Conservation (phyloP, 257 asterid species). For the Lycium ferocissimum region DNA sequence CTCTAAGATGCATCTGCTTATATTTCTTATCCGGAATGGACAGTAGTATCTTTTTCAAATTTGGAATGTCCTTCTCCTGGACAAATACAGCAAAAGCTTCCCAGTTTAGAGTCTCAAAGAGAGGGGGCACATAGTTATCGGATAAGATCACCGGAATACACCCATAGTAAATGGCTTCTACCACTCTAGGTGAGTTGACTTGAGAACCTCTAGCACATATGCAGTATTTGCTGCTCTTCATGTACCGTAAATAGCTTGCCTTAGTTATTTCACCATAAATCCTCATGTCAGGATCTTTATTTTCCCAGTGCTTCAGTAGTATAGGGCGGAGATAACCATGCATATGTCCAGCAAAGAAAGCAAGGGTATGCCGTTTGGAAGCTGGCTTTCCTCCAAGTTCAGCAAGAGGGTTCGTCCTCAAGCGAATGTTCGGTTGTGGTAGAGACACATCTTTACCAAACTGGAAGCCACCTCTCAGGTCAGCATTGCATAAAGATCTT, state of each 20-base stretch:
- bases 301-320: slow-evolving; percentile 51
- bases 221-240: slow-evolving; percentile 57
- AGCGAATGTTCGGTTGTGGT: slow-evolving; percentile 46
- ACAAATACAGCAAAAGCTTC: slow-evolving; percentile 51
- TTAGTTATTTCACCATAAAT: slow-evolving; percentile 42
- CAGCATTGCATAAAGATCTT: slow-evolving; percentile 60
- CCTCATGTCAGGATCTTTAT: slow-evolving; percentile 51
- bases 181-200: slow-evolving; percentile 52
- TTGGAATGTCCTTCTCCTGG: slow-evolving; percentile 50
- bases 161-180: slow-evolving; percentile 49
- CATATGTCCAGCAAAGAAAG: slow-evolving; percentile 60
- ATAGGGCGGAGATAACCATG: slow-evolving; percentile 51
- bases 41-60: slow-evolving; percentile 48
- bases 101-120: slow-evolving; percentile 55
- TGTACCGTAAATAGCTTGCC: slow-evolving; percentile 41
- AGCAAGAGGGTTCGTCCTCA: slow-evolving; percentile 40
- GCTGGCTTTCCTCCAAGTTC: slow-evolving; percentile 44
- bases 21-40: slow-evolving; percentile 47
- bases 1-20: slow-evolving; percentile 44
- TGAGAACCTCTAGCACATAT: slow-evolving; percentile 56
- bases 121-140: slow-evolving; percentile 54
- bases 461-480: slow-evolving; percentile 45
- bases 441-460: slow-evolving; percentile 54
- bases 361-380: slow-evolving; percentile 37
- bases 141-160: slow-evolving; percentile 56